Conservation (phyloP, 2,329 filamentous ascomycete species). For the Colletotrichum sp. region DNA sequence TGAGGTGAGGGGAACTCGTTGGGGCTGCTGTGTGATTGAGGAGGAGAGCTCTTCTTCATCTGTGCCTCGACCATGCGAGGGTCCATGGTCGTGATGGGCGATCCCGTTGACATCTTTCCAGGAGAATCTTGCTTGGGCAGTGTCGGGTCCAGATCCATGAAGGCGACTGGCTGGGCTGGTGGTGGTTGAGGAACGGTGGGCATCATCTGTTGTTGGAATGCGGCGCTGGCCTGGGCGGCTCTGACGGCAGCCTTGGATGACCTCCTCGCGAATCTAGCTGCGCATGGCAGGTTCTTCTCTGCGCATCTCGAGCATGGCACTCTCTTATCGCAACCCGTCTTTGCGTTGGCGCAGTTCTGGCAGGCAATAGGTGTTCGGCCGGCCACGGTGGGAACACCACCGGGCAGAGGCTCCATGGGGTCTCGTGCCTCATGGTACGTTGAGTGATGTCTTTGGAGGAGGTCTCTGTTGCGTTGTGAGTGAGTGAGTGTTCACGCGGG, state of each 20-base stretch:
- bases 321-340: conserved; percentile 43
- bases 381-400: conserved; percentile 45
- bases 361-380: conserved; percentile 44
- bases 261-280: conserved; percentile 54
- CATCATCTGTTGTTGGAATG: conserved; percentile 33
- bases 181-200: conserved; percentile 7
- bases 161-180: conserved; percentile 33
- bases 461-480: conserved; percentile 42
- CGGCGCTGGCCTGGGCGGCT: conserved; percentile 44
- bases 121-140: conserved; percentile 29
- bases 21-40: conserved; percentile 37
- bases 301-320: conserved; percentile 41
- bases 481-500: conserved; percentile 9
- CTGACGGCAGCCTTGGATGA: conserved; percentile 53
- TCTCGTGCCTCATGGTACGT: conserved; percentile 57
- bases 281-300: conserved; percentile 39
- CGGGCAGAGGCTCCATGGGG: conserved; percentile 48
- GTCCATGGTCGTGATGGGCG: conserved; percentile 35
- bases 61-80: conserved; percentile 34
- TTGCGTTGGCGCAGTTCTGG: conserved; percentile 42
- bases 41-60: conserved; percentile 33
- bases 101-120: conserved; percentile 29
- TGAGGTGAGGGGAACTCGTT: conserved; percentile 41
- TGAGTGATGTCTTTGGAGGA: conserved; percentile 55
- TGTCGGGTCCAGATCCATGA: conserved; percentile 40